Base-by-base conservation (phyloP, 2,329 filamentous ascomycete genomes). In the Hypoxylon sp. region DNA sequence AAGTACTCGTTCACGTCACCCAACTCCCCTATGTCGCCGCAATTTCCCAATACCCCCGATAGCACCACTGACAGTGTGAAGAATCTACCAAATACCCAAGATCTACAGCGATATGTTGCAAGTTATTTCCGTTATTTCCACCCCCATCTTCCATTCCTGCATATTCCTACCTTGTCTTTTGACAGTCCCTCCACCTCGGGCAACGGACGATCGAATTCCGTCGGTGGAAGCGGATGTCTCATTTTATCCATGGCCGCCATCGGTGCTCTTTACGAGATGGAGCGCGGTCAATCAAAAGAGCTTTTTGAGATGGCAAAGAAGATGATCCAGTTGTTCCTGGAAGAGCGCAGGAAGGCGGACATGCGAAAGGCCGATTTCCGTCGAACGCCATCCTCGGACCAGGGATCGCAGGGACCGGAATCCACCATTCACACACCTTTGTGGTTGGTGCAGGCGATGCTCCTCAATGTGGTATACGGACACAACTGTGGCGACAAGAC, bases 381-480 rank as follows among this genome's bases (percentile, higher is more conserved):
- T 41, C 78, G 78, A 65, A 73, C 76, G 7, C 71, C 77, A 12
- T 66, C 75, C 47, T 69, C 73, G 43, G 79, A 82, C 54, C 72
- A 78, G 25, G 71, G 67, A 31, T 73, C 78, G 8, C 74, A 78
- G 32, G 68, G 71, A 12, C 73, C 77, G 45, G 87, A 90, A 51
- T 80, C 80, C 38, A 79, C 84, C 11, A 81, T 85, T 27, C 85
- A 90, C 60, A 93, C 92, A 2, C 93, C 93, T 0, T 79, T 97
- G 29, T 97, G 93, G 92, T 80, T 99, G 17, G 91, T 97, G 11
- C 94, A 97, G 71, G 91, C 93, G 0, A 97, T 97, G 93, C 78
- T 97, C 6, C 79, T 99, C 40, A 97, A 96, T 67, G 90, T 97
- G 26, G 89, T 97, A 11, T 97, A 96, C 68, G 93, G 93, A 9